Evolutionary conservation across 2,329 filamentous ascomycete genomes (phyloP), one percentile per base, ranked within the genome.

Genomic region (Paraphaeosphaeria minitans): DNA sequence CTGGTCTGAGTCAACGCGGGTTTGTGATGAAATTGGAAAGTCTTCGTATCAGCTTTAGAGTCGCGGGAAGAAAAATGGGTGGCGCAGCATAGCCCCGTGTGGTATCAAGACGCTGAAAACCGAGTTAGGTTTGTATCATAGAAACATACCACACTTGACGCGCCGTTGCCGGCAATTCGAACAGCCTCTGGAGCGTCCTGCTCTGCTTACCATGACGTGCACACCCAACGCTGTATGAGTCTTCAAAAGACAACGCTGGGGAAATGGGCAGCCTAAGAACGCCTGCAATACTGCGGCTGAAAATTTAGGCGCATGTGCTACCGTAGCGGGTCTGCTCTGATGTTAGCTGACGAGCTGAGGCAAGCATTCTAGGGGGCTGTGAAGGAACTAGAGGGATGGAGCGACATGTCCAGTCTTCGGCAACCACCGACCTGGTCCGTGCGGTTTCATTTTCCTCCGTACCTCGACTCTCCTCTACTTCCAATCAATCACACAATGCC

Each of bases 121-220:
- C n/a, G 4, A 14, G 16, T 33, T 31, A 4, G n/a, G 33, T 41
- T 19, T 46, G 4, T n/a, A 39, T 24, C 6, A 21, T 24, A 27
- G 21, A 24, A n/a, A 45, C 41, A 4, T 53, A 53, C 51, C 41
- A 13, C 51, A 53, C 14, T 53, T 45, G 12, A 53, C 43, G 19
- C 51, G 51, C n/a, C 51, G 51, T 35, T 45, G 24, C n/a, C 51
- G 51, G 21, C 51, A 53, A 21, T 53, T 53, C 14, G 51, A 53
- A 46, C 51, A 53, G 16, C 41, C 51, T 46, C 24, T 53, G 14
- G 51, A 53, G 24, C 51, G 51, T 35, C 51, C 51, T 53, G 51
- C 51, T 53, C 51, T 53, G 51, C 51, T 53, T 22, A 53, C 51
- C 51, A 53, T 53, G 24, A 14, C 31, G 41, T 43, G 41, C 8